These are phyloP conservation scores for Blastobotrys parvus DNA, from an alignment of 805 yeast species.

Conservation along the genomic window DNA sequence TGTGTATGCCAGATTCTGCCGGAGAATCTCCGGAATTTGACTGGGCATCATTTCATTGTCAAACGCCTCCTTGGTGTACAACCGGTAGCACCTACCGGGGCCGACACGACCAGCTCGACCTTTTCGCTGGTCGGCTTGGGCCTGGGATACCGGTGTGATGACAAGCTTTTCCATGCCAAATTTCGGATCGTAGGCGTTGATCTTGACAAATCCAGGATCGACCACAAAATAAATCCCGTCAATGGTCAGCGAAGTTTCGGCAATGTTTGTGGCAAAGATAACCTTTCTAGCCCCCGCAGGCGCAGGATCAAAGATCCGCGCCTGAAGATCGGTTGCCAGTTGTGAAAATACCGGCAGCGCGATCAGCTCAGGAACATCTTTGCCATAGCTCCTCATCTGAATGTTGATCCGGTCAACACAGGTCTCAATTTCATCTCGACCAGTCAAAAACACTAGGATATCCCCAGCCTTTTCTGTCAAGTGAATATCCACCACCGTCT, in stretches of 20 bases:
- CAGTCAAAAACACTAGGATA: constrained; percentile 83
- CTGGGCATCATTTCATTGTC: constrained; percentile 66
- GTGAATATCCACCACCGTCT: constrained; percentile 84
- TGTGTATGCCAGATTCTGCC: constrained; percentile 72
- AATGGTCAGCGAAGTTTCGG: constrained; percentile 93
- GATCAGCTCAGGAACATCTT: constrained; percentile 49
- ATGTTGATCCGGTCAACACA: constrained; percentile 67
- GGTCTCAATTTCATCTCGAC: constrained; percentile 91
- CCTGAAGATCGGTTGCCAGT: constrained; percentile 77
- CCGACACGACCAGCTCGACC: constrained; percentile 98
- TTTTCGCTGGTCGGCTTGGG: constrained; percentile 93
- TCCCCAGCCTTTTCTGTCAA: constrained; percentile 57
- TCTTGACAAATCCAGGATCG: constrained; percentile 92
- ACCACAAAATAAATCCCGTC: constrained; percentile 93
- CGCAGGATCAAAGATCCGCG: constrained; percentile 76
- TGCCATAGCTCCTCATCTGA: constrained; percentile 57
- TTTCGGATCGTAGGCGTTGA: constrained; percentile 78
- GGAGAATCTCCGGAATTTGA: constrained; percentile 86
- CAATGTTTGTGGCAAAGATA: constrained; percentile 91
- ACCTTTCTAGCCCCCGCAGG: constrained; percentile 75
- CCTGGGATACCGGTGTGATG: constrained; percentile 84
- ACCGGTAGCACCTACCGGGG: constrained; percentile 88
- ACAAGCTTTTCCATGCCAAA: constrained; percentile 84
- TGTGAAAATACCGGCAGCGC: constrained; percentile 89
- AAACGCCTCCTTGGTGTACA: constrained; percentile 79